Base-by-base conservation (phyloP, 352 stramenopile genomes). In the Elongisporangium undulatum region DNA sequence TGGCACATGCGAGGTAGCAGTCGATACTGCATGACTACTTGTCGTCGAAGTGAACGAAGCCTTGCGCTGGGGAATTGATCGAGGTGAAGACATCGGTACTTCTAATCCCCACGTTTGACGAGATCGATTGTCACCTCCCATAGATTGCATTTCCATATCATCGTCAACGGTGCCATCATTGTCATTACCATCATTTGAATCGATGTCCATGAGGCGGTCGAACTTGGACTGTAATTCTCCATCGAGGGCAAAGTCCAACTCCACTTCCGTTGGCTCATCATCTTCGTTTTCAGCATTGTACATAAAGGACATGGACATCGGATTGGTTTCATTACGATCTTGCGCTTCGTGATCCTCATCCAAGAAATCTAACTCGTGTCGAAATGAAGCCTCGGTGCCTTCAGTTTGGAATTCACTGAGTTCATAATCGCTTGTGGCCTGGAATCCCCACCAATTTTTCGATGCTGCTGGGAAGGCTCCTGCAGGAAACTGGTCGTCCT, bases 301-400 rank as follows among this genome's bases (percentile, higher is more conserved):
- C 56, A 93, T 81, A 62, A 95, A 86, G 10, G 85, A 95, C 83
- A 95, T 92, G 0, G 83, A 93, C 65, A 94, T 66, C 0, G 79
- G 67, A 63, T 87, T 77, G 13, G 60, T 49, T 16, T 69, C 29
- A n/a, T 75, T 67, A 12, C 34, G 34, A 45, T 17, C 34, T 16
- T 45, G 34, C 1, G 34, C 2, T 7, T 69, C 24, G 0, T 72
- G 41, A 9, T 41, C 34, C 16, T 89, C 75, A n/a, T 83, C 67
- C 51, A 88, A 74, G 13, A 73, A 67, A 24, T 85, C 77, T 55
- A 85, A 62, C 24, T 71, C 77, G 9, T 88, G 77, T 13, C 81
- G 91, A 56, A 90, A 91, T 7, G 68, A 75, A 34, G 81, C 90
- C 20, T 70, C 81, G 0, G 83, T 93, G 34, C 85, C 81, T 62